These are phyloP conservation scores for Tripterygium wilfordii DNA, from an alignment of 177 flowering plant genomes.

Conservation along the genomic window DNA sequence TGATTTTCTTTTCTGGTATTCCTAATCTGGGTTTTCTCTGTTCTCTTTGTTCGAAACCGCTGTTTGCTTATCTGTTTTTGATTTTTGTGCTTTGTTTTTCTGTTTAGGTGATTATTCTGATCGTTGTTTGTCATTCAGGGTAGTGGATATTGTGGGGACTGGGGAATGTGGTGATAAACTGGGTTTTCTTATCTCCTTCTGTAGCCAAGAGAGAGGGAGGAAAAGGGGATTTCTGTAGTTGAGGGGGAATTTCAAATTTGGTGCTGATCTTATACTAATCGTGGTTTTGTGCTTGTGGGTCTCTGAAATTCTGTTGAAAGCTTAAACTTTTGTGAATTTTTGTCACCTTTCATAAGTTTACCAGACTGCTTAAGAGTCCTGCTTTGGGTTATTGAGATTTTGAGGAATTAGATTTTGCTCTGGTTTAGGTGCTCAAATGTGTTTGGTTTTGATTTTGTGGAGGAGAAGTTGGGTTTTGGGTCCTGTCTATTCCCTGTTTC, in stretches of 20 bases:
- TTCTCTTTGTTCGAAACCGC: too few species aligned
- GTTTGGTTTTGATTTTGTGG: not conserved
- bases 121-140: too few species aligned
- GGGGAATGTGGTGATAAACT: not conserved
- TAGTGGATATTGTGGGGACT: too few species aligned
- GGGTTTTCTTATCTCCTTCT: too few species aligned
- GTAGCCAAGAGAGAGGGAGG: not conserved
- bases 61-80: too few species aligned
- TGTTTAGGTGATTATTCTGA: too few species aligned
- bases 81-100: too few species aligned
- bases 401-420: not conserved
- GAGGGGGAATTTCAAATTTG: not conserved
- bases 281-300: constrained; percentile 10
- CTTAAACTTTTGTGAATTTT: not conserved
- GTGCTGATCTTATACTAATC: constrained; percentile 2
- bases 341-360: not conserved
- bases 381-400: constrained; percentile 5
- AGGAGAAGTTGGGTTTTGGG: not conserved
- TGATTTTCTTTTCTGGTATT: not conserved
- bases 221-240: not conserved
- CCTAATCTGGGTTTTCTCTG: too few species aligned
- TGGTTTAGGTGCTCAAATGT: too few species aligned
- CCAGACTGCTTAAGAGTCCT: not conserved
- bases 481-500: too few species aligned
- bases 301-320: not conserved